phyloP scores from a whole-genome alignment of 331 rosid species.

The Malus hybrid region DNA sequence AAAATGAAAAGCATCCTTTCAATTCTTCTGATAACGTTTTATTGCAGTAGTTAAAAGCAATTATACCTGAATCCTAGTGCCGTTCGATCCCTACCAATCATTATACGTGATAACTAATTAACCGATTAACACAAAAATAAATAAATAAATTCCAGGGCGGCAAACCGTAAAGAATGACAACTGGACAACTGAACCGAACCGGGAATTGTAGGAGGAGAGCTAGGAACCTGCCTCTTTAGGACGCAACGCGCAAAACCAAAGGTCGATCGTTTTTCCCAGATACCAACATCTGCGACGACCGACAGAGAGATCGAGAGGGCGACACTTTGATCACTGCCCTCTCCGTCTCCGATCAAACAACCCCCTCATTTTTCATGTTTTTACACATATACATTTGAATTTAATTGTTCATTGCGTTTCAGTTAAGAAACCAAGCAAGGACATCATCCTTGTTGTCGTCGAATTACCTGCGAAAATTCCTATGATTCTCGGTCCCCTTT shows the following conservation, averaged over 20 bases:
- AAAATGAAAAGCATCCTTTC: too few relatives aligned
- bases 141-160: background rate
- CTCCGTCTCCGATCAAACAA: slow-evolving; percentile 36
- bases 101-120: too few relatives aligned
- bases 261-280: background rate
- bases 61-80: too few relatives aligned
- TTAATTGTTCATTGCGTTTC: background rate
- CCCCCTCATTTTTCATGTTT: background rate
- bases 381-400: background rate
- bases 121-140: too few relatives aligned
- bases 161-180: background rate
- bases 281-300: slow-evolving; percentile 5
- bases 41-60: too few relatives aligned
- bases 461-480: background rate
- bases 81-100: too few relatives aligned
- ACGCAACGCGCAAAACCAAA: background rate
- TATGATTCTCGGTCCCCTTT: slow-evolving; percentile 25
- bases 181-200: background rate
- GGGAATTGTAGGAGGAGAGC: background rate
- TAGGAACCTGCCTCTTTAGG: background rate
- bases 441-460: background rate
- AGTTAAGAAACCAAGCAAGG: background rate
- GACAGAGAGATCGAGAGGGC: slow-evolving; percentile 37
- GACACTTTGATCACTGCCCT: slow-evolving; percentile 21
- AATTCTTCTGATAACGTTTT: too few relatives aligned